Percentiles rank a stretch among this genome's conserved stretches.
phyloP scores from a whole-genome alignment of 495 filamentous ascomycete genomes.

The Glarea lozoyensis region DNA sequence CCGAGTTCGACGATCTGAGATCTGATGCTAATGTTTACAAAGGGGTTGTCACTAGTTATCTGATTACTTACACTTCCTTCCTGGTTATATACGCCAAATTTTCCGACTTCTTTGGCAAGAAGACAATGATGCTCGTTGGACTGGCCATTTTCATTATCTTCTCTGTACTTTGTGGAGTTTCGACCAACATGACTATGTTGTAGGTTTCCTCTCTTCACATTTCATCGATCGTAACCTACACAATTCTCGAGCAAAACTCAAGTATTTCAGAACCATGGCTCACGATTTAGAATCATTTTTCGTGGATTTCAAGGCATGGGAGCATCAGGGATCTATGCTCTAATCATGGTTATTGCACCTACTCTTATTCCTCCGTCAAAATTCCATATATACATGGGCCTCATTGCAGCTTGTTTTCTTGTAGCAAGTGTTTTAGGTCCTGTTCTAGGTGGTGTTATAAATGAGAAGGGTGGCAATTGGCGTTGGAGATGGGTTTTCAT shows the following conservation, averaged over 20 bases:
- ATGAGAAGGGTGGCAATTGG: conserved; percentile 24
- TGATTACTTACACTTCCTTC: conserved; percentile 32
- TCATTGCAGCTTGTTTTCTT: no score
- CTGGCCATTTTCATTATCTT: conserved; percentile 51
- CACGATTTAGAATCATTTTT: conserved; percentile 21
- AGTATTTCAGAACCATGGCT: not conserved
- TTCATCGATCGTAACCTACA: no score
- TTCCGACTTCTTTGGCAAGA: conserved; percentile 69
- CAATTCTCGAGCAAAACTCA: no score
- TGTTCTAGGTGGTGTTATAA: conserved; percentile 37
- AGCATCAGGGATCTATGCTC: conserved; percentile 34
- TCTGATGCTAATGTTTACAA: no score
- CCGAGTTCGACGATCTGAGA: no score
- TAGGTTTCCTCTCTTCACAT: no score
- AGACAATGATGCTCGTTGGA: conserved; percentile 58
- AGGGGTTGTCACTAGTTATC: conserved; percentile 60
- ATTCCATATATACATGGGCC: not conserved
- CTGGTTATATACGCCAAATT: conserved; percentile 34
- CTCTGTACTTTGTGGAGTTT: conserved; percentile 60
- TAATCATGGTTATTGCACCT: conserved; percentile 23
- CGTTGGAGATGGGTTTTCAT: conserved; percentile 15
- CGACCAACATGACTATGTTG: conserved; percentile 38
- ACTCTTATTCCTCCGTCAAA: not conserved
- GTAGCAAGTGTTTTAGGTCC: conserved; percentile 36
- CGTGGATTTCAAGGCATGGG: conserved; percentile 35